phyloP scores from a whole-genome alignment of 1,139 yeast genomes.

The Debaryomycetaceae sp. region DNA sequence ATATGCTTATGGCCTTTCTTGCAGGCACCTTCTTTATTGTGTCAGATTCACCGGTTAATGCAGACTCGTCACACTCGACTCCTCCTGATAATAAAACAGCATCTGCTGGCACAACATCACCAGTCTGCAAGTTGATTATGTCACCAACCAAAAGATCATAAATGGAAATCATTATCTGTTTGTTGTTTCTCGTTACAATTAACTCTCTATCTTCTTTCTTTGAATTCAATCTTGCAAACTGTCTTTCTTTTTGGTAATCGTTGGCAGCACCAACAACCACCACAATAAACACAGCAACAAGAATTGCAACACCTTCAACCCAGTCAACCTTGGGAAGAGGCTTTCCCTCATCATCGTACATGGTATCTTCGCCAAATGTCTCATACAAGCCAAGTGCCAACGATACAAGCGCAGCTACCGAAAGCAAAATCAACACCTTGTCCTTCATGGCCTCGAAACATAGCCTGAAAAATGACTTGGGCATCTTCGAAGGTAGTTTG shows the following conservation, averaged over 20 bases:
- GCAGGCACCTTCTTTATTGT: slow-evolving; percentile 70
- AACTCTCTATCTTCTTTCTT: slow-evolving; percentile 84
- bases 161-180: slow-evolving; percentile 65
- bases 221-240: slow-evolving; percentile 81
- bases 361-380: slow-evolving; percentile 80
- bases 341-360: slow-evolving; percentile 73
- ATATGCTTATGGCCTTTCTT: slow-evolving; percentile 38
- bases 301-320: slow-evolving; percentile 98
- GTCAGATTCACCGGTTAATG: slow-evolving; percentile 91
- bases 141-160: slow-evolving; percentile 86
- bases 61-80: slow-evolving; percentile 87
- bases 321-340: slow-evolving; percentile 81
- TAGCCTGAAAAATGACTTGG: slow-evolving; percentile 63
- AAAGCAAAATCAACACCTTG: slow-evolving; percentile 78
- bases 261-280: slow-evolving; percentile 91
- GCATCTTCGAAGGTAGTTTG: slow-evolving; percentile 62
- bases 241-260: slow-evolving; percentile 94
- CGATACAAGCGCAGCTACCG: slow-evolving; percentile 85
- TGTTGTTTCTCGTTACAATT: slow-evolving; percentile 72
- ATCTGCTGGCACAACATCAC: slow-evolving; percentile 92
- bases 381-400: slow-evolving; percentile 90
- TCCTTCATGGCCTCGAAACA: slow-evolving; percentile 88
- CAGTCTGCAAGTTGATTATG: slow-evolving; percentile 77
- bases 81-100: slow-evolving; percentile 72
- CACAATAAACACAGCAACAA: slow-evolving; percentile 86